Evolutionary conservation across 2,329 filamentous ascomycete species (phyloP).

Genomic region (Juglanconis juglandina): DNA sequence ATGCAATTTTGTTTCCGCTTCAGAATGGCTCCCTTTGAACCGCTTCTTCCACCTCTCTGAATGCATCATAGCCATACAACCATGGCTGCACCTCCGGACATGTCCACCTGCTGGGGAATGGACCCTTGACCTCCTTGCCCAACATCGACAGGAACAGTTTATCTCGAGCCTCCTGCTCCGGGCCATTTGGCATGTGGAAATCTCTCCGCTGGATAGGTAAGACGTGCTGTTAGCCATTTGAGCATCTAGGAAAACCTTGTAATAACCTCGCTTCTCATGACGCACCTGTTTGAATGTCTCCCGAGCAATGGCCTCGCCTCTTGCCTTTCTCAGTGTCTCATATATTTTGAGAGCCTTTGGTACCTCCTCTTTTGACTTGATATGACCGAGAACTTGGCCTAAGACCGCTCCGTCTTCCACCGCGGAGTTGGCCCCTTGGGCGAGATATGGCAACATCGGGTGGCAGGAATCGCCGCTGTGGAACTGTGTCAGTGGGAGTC

Average conservation of each 20-base stretch:
- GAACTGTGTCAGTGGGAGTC: neutral
- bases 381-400: constrained; percentile 52
- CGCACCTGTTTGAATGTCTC: constrained; percentile 52
- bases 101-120: constrained; percentile 62
- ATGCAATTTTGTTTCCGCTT: no score
- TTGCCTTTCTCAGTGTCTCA: constrained; percentile 43
- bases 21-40: constrained; percentile 21
- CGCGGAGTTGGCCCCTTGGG: constrained; percentile 64
- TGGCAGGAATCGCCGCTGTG: constrained; percentile 59
- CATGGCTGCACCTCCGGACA: constrained; percentile 61
- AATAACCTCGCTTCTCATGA: neutral
- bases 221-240: neutral
- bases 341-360: constrained; percentile 43
- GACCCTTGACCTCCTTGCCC: constrained; percentile 42
- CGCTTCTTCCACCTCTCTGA: constrained; percentile 46
- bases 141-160: constrained; percentile 53
- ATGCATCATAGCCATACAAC: constrained; percentile 63
- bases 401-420: constrained; percentile 67
- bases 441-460: constrained; percentile 61
- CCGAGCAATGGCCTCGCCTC: constrained; percentile 52
- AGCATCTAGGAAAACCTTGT: neutral
- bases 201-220: constrained; percentile 39
- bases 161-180: constrained; percentile 57
- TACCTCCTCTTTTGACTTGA: constrained; percentile 44
- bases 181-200: constrained; percentile 52